Evolutionary conservation across 352 stramenopile genomes (phyloP), one percentile per base, ranked within the genome.

Genomic region (Phytopythium sindhum): DNA sequence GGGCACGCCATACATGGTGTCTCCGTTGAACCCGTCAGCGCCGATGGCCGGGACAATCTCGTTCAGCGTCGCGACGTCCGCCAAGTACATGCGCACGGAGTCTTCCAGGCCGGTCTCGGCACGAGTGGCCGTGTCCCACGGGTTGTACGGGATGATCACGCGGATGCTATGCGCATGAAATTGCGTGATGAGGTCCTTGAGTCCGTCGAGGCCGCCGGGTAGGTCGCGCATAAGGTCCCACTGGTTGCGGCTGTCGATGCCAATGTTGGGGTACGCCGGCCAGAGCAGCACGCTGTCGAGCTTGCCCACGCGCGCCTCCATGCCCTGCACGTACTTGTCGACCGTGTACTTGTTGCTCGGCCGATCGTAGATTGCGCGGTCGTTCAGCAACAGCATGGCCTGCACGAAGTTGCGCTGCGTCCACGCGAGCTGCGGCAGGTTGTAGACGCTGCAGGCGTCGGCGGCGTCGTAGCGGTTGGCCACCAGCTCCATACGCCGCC

Each of bases 1-100:
- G 2, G 85, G 86, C 0, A 96, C 83, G 26, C 86, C 88, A 62
- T 90, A 94, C 83, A 96, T 93, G 19, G 88, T 96, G 73, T 96
- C 88, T 11, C 86, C 88, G 60, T 96, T 96, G 61, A 96, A 90
- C 23, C 80, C 88, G 52, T 96, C 88, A 23, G 77, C 82, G 23
- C 75, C 65, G 8, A 84, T 60, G 45, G 73, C 67, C 0, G 67
- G 53, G 0, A 92, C 21, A 23, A 90, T 54, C 33, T 70, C 54
- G 19, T 72, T 61, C 51, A 94, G 65, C 28, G 65, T 85, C 6
- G 66, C 60, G n/a, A 93, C 85, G 57, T 95, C 86, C 12, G 83
- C 84, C 29, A 47, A 70, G 64, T 95, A 93, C 77, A 89, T 91
- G 26, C 84, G 81, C 39, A 90, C 80, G 1, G 56, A 64, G 50